A percentile compares a stretch with the other conserved stretches of the same genome.
These are phyloP conservation scores for Penicillium sp. DNA, from an alignment of 2,329 filamentous ascomycete genomes.

Conservation along the genomic window DNA sequence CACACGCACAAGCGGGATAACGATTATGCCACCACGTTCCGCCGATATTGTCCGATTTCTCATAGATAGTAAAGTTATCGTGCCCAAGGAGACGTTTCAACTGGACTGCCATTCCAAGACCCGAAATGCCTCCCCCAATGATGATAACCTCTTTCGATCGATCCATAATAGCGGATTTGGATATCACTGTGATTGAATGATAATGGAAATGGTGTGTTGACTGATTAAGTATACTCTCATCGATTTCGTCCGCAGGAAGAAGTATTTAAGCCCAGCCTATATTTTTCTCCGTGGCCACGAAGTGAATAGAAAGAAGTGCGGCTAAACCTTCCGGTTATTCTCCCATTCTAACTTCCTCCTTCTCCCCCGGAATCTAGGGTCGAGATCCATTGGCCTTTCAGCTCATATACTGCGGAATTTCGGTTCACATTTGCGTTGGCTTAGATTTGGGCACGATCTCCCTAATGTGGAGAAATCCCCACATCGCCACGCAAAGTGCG, in stretches of 20 bases:
- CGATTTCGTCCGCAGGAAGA: not conserved
- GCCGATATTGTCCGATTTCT: constrained; percentile 12
- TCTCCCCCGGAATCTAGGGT: not conserved
- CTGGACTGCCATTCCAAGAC: constrained; percentile 11
- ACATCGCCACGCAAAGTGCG: not conserved
- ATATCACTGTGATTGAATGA: not conserved
- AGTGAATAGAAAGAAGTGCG: not conserved
- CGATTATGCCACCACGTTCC: constrained; percentile 15
- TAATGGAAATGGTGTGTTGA: not conserved
- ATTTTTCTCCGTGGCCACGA: not conserved
- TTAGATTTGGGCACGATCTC: not conserved
- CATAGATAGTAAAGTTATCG: constrained; percentile 14
- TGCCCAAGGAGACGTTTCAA: constrained; percentile 11
- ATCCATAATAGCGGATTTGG: not conserved
- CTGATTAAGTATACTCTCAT: not conserved
- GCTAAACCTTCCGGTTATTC: not conserved
- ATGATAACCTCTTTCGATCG: constrained; percentile 11
- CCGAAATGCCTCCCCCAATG: constrained; percentile 9
- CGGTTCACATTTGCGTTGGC: not conserved
- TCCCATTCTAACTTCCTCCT: not conserved
- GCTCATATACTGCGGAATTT: not conserved
- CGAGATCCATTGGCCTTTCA: not conserved
- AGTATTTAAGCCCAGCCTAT: not conserved
- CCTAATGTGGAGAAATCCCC: not conserved
- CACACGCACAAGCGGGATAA: constrained; percentile 12